Conservation (phyloP, 768 basidiomycete species). For the Leucogyrophana mollusca region DNA sequence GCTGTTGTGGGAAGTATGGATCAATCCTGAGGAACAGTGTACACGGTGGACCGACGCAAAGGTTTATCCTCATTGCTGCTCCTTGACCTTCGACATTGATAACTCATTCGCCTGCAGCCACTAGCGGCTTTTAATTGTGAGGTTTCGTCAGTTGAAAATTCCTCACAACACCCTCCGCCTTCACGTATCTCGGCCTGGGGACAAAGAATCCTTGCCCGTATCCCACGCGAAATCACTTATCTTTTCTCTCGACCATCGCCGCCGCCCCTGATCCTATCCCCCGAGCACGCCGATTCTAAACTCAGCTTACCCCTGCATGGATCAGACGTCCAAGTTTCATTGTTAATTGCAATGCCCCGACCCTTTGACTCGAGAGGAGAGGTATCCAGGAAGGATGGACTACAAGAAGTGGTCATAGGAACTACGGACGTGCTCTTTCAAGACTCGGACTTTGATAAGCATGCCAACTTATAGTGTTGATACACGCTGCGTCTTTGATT, state of each 20-base stretch:
- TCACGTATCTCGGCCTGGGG: slow-evolving; percentile 20
- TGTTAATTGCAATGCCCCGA: slow-evolving; percentile 29
- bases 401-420: slow-evolving; percentile 25
- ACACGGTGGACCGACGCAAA: slow-evolving; percentile 16
- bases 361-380: slow-evolving; percentile 4
- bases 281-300: background rate
- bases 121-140: slow-evolving; percentile 16
- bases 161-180: background rate
- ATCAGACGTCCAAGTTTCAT: slow-evolving; percentile 24
- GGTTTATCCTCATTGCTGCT: slow-evolving; percentile 22
- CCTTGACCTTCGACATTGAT: slow-evolving; percentile 5
- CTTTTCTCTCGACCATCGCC: slow-evolving; percentile 22
- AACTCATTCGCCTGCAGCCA: slow-evolving; percentile 15
- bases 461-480: background rate
- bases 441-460: slow-evolving; percentile 1
- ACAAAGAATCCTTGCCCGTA: slow-evolving; percentile 7
- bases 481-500: slow-evolving; percentile 11
- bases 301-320: slow-evolving; percentile 9
- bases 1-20: slow-evolving; percentile 21
- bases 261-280: background rate
- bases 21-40: slow-evolving; percentile 3
- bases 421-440: slow-evolving; percentile 19
- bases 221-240: slow-evolving; percentile 27
- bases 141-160: background rate
- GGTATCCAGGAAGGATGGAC: background rate